Conservation (phyloP, 306 rosid species). For the Neltuma alba region DNA sequence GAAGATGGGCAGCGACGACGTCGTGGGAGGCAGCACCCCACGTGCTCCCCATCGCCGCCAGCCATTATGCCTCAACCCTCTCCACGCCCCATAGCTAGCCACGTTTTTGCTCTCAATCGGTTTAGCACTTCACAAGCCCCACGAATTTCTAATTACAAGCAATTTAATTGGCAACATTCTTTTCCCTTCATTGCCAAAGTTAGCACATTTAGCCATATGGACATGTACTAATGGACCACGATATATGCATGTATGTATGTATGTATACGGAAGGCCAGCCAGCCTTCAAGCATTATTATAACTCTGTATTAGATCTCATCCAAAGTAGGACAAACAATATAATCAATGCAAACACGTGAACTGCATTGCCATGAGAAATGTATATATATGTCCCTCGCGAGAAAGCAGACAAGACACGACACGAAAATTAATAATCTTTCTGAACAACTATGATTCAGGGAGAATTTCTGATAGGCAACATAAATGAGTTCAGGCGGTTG, state of each 20-base stretch:
- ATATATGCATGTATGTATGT: no score
- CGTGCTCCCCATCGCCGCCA: not conserved
- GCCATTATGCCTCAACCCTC: no score
- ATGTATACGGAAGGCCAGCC: not conserved
- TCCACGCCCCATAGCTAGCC: no score
- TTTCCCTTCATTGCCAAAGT: no score
- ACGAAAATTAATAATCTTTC: no score
- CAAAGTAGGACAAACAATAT: not conserved
- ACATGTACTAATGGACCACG: not conserved
- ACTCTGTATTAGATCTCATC: not conserved
- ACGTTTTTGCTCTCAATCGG: not conserved
- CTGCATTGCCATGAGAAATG: not conserved
- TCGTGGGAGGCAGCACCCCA: not conserved
- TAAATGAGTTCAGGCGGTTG: no score
- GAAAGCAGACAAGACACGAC: no score
- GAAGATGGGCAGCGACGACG: not conserved
- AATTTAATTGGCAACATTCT: no score
- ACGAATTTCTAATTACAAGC: not conserved
- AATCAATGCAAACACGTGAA: no score
- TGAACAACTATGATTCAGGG: no score
- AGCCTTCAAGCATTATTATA: not conserved
- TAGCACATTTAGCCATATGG: no score
- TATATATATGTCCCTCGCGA: not conserved
- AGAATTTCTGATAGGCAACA: no score
- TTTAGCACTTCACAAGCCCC: not conserved